Base-by-base conservation (phyloP, 306 rosid genomes). In the Benincasa hispida region DNA sequence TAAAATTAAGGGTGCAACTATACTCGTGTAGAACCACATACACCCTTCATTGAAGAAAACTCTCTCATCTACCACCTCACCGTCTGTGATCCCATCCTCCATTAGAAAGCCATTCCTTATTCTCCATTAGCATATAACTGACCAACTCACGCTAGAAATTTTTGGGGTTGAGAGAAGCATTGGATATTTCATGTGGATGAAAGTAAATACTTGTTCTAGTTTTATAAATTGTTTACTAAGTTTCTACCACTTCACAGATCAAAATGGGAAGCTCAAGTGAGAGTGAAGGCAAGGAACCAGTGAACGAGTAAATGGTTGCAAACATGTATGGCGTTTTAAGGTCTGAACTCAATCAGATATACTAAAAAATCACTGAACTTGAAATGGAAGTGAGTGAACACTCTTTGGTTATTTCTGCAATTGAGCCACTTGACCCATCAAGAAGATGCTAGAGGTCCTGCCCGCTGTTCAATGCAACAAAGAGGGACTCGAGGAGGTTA, bases 331-430 rank as follows among this genome's bases (percentile, higher is more conserved):
- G 89, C 30, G 79, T 85, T 25, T 84, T 90, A 96, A 91, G 97
- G 82, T 83, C 93, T 4, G 98, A 94, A 19, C 97, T 94, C 79
- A 94, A 94, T 85, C 97, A 92, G 83, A 87, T 91, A 39, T 91
- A 91, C 89, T 89, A 94, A 5, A 94, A 94, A 82, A 91, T 94
- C 86, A 94, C 96, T 25, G 98, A 94, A 83, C 88, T 94, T 11
- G 98, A 94, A 78, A 91, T 94, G 98, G 98, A 94, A 73, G 97
- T 83, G 10, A 87, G 98, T 19, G 97, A 94, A 88, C 95, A 90
- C 87, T 82, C 91, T 0, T 76, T 91, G 87, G 98, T 94, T 69
- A 81, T 90, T 21, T 89, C 86, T 68, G 97, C 97, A 79, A 90
- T 94, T 68, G 93, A 94, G 79, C 98, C 96, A 0, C 96, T 94